These are phyloP conservation scores for Suzukiozyma palmioleophila DNA, from an alignment of 1,139 yeast species.

Conservation along the genomic window DNA sequence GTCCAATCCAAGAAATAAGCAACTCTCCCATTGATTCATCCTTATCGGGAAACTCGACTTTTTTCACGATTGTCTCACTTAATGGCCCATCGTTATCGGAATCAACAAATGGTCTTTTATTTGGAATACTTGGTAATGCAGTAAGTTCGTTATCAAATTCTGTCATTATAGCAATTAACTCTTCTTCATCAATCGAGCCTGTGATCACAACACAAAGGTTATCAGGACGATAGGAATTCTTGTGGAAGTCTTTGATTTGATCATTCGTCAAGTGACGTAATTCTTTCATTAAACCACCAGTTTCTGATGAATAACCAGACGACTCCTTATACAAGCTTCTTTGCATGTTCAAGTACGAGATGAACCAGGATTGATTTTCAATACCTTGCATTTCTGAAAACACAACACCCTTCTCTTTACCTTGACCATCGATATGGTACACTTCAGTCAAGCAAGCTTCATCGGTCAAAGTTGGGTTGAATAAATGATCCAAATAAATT, in stretches of 20 bases:
- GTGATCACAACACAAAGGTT: constrained; percentile 78
- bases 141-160: constrained; percentile 60
- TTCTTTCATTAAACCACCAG: constrained; percentile 85
- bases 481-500: constrained; percentile 81
- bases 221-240: constrained; percentile 69
- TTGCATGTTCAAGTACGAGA: constrained; percentile 61
- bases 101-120: constrained; percentile 77
- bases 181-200: constrained; percentile 77
- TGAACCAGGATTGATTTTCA: constrained; percentile 74
- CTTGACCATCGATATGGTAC: constrained; percentile 87
- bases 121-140: constrained; percentile 29
- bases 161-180: constrained; percentile 56
- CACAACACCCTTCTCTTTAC: constrained; percentile 93
- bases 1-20: constrained; percentile 80
- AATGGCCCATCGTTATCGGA: constrained; percentile 47
- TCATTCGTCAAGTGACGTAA: constrained; percentile 70
- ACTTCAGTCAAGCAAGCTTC: constrained; percentile 93
- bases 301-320: constrained; percentile 87
- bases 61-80: constrained; percentile 37
- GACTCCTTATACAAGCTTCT: constrained; percentile 52
- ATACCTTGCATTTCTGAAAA: constrained; percentile 97
- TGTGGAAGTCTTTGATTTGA: constrained; percentile 73
- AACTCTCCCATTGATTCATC: constrained; percentile 85
- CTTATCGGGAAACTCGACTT: constrained; percentile 78
- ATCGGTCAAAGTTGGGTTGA: constrained; percentile 83